phyloP scores from a whole-genome alignment of 78 protist genomes.

The Isochrysis galbana region DNA sequence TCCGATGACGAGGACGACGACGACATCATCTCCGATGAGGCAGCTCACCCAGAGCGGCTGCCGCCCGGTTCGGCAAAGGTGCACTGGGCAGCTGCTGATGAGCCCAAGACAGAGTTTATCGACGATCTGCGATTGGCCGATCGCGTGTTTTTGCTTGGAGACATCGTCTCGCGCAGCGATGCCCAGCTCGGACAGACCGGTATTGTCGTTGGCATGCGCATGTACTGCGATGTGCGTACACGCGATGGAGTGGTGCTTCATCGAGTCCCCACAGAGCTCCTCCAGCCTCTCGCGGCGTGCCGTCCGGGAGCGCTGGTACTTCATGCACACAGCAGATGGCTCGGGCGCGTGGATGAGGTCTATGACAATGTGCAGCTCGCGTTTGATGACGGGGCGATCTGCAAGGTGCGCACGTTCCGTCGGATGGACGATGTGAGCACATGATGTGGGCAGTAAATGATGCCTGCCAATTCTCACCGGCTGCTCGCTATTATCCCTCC shows the following conservation, averaged over 20 bases:
- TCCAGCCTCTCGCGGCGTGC: neutral
- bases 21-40: neutral
- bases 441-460: no score
- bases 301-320: constrained; percentile 4
- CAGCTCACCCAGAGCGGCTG: neutral
- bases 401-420: no score
- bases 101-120: neutral
- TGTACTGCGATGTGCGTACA: neutral
- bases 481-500: no score
- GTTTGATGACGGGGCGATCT: neutral
- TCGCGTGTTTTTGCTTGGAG: constrained; percentile 9
- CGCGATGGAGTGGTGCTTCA: neutral
- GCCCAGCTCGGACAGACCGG: neutral
- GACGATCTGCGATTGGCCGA: neutral
- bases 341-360: constrained; percentile 31
- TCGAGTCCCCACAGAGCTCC: neutral
- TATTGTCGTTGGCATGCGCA: neutral
- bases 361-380: neutral
- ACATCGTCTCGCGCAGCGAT: neutral
- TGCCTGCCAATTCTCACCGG: no score
- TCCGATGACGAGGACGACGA: neutral
- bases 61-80: neutral
- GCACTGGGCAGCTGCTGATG: neutral
- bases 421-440: no score
- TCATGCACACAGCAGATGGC: neutral